phyloP scores from a whole-genome alignment of 257 asterid genomes.

The Petunia secreta region DNA sequence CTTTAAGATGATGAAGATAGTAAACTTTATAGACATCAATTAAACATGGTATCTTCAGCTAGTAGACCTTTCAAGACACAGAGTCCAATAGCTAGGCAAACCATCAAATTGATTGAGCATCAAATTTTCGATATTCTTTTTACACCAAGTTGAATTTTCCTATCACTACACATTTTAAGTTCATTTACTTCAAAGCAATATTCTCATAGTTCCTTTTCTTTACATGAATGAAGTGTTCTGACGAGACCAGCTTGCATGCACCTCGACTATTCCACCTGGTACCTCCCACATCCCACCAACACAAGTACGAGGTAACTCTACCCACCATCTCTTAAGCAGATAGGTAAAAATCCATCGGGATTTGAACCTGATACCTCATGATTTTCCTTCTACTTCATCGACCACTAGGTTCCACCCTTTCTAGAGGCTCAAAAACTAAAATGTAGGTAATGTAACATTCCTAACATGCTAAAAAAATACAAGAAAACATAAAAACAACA shows the following conservation, averaged over 20 bases:
- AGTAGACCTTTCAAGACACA: background rate
- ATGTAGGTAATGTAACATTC: background rate
- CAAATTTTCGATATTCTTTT: background rate
- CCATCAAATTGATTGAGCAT: background rate
- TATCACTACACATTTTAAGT: background rate
- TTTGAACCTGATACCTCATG: too few species aligned
- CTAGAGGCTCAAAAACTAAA: background rate
- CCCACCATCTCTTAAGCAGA: too few species aligned
- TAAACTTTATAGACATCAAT: background rate
- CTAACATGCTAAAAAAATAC: background rate
- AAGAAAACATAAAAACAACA: background rate
- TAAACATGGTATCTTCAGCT: background rate
- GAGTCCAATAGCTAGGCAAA: background rate
- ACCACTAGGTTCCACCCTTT: too few species aligned
- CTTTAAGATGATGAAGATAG: slow-evolving; percentile 5
- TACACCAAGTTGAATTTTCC: background rate
- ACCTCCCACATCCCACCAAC: too few species aligned
- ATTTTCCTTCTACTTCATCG: too few species aligned
- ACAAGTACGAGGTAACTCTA: too few species aligned
- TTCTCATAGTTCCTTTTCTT: background rate
- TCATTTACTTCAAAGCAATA: slow-evolving; percentile 3
- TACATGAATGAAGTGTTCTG: too few species aligned
- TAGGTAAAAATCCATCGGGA: too few species aligned
- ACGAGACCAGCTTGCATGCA: too few species aligned
- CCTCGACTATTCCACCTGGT: too few species aligned